Evolutionary conservation across 2,329 filamentous ascomycete genomes (phyloP), one percentile per base, ranked within the genome.

Genomic region (Diplodia mutila): DNA sequence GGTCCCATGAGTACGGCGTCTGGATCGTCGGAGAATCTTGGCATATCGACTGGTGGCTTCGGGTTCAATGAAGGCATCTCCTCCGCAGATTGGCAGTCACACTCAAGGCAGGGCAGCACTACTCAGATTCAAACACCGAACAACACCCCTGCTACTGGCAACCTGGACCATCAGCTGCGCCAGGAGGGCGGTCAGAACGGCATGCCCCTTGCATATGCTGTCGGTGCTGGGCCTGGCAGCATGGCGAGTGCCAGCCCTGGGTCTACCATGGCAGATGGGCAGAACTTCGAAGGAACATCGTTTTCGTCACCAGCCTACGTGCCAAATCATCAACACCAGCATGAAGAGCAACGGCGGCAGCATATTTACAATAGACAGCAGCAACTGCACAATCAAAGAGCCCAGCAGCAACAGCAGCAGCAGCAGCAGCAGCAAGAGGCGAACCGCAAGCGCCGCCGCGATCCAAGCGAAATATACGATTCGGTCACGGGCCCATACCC

Each of bases 401-500:
- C 65, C 18, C 67, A 67, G 9, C 64, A 55, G 27, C 69, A 68
- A 9, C 66, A 67, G 2, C 67, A 67, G 4, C 63, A 55, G n/a
- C 69, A 68, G 34, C 42, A 68, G 18, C 65, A 61, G 12, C 46
- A 67, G 21, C 66, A 67, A 63, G 59, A 67, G 23, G 27, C 67
- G 11, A 59, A 59, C 71, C 75, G 79, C 46, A 88, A 86, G 74
- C 83, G 85, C 42, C 83, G 85, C 61, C 84, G 86, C 48, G 93
- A 97, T 75, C 91, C 94, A 5, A 94, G 92, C 0, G 87, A 88
- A 59, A 92, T 98, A 66, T 99, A 98, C 78, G 89, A 94, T 70
- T 91, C 88, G 49, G 93, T 99, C 74, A 93, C 91, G 69, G 90
- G 95, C 74, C 94, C 95, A 4, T 97, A 98, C 76, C 90, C 92